phyloP scores from a whole-genome alignment of 345 rosid species.

The Bruguiera sexangula region DNA sequence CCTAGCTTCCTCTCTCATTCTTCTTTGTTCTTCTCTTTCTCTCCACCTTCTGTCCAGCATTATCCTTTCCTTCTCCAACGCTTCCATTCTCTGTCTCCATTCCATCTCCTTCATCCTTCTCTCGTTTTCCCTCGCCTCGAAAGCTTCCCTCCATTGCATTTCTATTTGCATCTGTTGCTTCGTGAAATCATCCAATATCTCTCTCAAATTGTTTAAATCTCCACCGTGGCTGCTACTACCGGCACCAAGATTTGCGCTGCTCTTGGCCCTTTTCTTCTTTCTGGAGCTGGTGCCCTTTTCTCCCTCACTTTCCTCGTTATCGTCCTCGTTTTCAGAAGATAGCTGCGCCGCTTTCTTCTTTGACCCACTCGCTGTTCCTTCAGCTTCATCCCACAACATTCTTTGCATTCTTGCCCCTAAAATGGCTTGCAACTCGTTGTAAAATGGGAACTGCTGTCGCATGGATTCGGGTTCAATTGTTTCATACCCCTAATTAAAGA shows the following conservation, averaged over 20 bases:
- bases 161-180: constrained; percentile 78
- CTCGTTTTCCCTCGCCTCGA: constrained; percentile 72
- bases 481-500: constrained; percentile 64
- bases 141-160: constrained; percentile 81
- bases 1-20: constrained; percentile 81
- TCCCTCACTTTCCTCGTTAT: constrained; percentile 50
- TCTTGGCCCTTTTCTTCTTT: constrained; percentile 52
- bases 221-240: constrained; percentile 15
- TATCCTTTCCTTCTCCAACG: constrained; percentile 78
- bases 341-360: constrained; percentile 50
- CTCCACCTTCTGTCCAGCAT: constrained; percentile 82
- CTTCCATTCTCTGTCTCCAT: constrained; percentile 86
- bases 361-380: constrained; percentile 52
- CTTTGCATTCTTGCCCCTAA: constrained; percentile 64
- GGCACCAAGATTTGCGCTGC: not conserved
- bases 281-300: constrained; percentile 30
- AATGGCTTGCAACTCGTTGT: constrained; percentile 68
- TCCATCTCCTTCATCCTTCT: constrained; percentile 77
- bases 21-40: constrained; percentile 90
- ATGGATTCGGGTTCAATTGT: constrained; percentile 66
- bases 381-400: constrained; percentile 73
- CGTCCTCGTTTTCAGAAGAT: constrained; percentile 80
- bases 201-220: constrained; percentile 35
- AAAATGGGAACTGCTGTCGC: constrained; percentile 86
- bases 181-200: constrained; percentile 69